These are phyloP conservation scores for Dothidotthia symphoricarpi DNA, from an alignment of 2,329 filamentous ascomycete species.

Conservation along the genomic window DNA sequence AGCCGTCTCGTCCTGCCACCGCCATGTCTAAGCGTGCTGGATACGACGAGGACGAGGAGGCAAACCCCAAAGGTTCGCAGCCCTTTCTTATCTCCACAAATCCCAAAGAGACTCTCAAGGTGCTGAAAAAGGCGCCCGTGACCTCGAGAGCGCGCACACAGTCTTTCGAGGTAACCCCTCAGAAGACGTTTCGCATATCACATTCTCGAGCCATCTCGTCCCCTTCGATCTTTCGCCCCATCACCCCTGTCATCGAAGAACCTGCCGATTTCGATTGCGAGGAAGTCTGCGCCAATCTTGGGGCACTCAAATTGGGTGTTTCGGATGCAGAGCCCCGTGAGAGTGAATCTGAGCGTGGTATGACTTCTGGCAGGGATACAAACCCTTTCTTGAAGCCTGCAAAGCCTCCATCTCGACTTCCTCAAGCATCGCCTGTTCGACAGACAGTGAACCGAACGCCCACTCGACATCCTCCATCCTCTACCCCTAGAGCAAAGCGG, in stretches of 20 bases:
- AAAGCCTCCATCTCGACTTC: conserved; percentile 20
- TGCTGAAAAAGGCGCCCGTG: conserved; percentile 28
- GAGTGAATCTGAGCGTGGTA: conserved; percentile 28
- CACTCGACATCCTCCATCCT: conserved; percentile 13
- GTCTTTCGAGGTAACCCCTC: conserved; percentile 18
- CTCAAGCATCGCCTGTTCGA: conserved; percentile 23
- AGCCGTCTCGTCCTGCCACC: conserved; percentile 41
- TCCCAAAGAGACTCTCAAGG: conserved; percentile 28
- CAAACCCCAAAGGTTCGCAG: conserved; percentile 49
- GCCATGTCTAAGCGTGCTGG: conserved; percentile 47
- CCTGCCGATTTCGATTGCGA: conserved; percentile 33
- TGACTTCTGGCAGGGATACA: conserved; percentile 26
- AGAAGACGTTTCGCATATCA: conserved; percentile 14
- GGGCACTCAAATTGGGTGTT: conserved; percentile 26
- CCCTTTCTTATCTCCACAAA: conserved; percentile 43
- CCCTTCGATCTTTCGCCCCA: conserved; percentile 21
- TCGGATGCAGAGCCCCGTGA: conserved; percentile 17
- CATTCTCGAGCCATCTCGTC: conserved; percentile 25
- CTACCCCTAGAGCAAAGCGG: conserved; percentile 35
- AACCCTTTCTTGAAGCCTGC: conserved; percentile 25
- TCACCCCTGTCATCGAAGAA: conserved; percentile 28
- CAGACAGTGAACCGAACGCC: conserved; percentile 13
- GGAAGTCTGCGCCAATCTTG: conserved; percentile 24
- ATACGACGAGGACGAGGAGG: conserved; percentile 41
- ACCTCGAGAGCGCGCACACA: conserved; percentile 17